Evolutionary conservation across 176 grass and related monocot species (phyloP).

Genomic region (Avena eriantha): DNA sequence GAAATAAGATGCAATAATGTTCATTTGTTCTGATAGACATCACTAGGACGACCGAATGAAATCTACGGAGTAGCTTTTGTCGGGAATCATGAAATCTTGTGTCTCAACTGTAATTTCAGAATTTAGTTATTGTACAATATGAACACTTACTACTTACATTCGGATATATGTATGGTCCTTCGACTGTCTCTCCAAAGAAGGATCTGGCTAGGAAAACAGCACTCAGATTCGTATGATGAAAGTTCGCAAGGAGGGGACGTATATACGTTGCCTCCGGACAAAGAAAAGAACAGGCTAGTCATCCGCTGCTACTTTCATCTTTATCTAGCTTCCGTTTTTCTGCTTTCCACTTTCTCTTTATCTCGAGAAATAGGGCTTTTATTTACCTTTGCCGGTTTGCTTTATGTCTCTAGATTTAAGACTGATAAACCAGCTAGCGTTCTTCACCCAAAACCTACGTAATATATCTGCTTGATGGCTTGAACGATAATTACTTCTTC

Average conservation of each 20-base stretch:
- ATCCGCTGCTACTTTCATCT: slow-evolving; percentile 12
- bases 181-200: not conserved
- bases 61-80: too few species aligned
- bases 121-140: not conserved
- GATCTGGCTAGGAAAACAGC: not conserved
- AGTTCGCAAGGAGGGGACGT: slow-evolving; percentile 30
- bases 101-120: not conserved
- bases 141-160: not conserved
- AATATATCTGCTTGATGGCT: not conserved
- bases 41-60: too few species aligned
- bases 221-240: not conserved
- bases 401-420: not conserved
- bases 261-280: slow-evolving; percentile 39
- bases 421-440: not conserved
- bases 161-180: not conserved
- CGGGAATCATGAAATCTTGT: too few species aligned
- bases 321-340: not conserved
- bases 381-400: not conserved
- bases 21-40: too few species aligned
- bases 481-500: too few species aligned
- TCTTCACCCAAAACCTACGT: not conserved
- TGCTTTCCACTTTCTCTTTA: slow-evolving; percentile 34
- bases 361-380: not conserved
- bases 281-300: slow-evolving; percentile 10
- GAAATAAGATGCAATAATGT: not conserved